These are phyloP conservation scores for Talaromyces sp. DNA, from an alignment of 2,329 filamentous ascomycete species.

Conservation along the genomic window DNA sequence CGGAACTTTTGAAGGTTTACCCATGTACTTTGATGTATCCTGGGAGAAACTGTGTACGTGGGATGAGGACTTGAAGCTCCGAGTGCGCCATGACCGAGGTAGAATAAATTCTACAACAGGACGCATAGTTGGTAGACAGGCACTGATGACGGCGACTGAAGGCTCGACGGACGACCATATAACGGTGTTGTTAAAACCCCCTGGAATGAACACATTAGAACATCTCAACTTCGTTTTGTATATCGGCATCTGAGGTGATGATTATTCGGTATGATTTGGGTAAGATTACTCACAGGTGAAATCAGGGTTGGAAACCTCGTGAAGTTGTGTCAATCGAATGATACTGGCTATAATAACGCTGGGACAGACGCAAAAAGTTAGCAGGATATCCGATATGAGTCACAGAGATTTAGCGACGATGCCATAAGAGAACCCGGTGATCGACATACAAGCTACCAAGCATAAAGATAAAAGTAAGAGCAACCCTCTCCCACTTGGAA, in stretches of 20 bases:
- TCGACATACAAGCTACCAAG: slow-evolving; percentile 25
- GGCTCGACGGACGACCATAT: slow-evolving; percentile 31
- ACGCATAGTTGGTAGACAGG: slow-evolving; percentile 29
- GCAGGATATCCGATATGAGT: not conserved
- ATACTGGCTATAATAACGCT: not conserved
- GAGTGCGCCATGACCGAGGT: slow-evolving; percentile 12
- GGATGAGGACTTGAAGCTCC: not conserved
- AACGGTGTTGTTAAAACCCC: not conserved
- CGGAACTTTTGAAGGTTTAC: not conserved
- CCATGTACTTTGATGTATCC: not conserved
- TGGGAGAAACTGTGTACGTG: not conserved
- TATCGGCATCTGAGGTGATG: not conserved
- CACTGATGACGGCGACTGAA: slow-evolving; percentile 29
- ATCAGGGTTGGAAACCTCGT: not conserved
- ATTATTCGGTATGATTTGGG: not conserved
- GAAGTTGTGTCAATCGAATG: not conserved
- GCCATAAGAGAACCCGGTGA: slow-evolving; percentile 25
- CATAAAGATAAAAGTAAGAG: slow-evolving; percentile 28
- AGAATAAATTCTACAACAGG: slow-evolving; percentile 23
- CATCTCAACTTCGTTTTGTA: not conserved
- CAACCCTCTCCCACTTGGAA: slow-evolving; percentile 23
- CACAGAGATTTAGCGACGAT: slow-evolving; percentile 26
- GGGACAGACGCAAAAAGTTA: not conserved
- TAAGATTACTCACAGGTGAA: not conserved
- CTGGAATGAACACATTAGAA: not conserved